Evolutionary conservation across 2,329 filamentous ascomycete genomes (phyloP).

Genomic region (Capronia americana): DNA sequence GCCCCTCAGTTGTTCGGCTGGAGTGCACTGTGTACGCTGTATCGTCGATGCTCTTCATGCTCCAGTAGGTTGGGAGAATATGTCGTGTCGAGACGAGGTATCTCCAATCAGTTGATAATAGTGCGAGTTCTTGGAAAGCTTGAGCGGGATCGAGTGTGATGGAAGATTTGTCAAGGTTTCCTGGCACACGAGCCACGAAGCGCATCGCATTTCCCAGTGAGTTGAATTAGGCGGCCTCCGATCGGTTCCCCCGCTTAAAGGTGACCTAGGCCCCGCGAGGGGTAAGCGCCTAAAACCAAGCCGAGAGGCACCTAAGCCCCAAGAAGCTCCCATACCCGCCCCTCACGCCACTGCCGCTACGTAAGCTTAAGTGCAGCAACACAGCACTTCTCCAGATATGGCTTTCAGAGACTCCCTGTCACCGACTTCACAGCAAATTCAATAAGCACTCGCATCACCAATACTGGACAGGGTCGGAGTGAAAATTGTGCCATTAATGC

Average conservation of each 20-base stretch:
- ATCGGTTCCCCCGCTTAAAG: no score
- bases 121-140: background rate
- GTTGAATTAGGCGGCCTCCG: background rate
- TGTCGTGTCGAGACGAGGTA: background rate
- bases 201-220: background rate
- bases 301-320: background rate
- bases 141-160: background rate
- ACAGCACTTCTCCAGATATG: background rate
- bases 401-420: no score
- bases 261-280: no score
- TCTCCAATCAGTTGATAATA: background rate
- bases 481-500: background rate
- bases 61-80: background rate
- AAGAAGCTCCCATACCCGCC: background rate
- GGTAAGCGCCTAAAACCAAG: background rate
- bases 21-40: background rate
- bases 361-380: background rate
- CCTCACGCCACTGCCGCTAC: background rate
- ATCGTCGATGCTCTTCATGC: background rate
- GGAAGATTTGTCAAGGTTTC: background rate
- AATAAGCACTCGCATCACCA: background rate
- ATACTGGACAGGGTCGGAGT: background rate
- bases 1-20: background rate
- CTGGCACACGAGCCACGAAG: background rate
- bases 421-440: background rate